Evolutionary conservation across 2,329 filamentous ascomycete species (phyloP).

Genomic region (Phoma herbarum): DNA sequence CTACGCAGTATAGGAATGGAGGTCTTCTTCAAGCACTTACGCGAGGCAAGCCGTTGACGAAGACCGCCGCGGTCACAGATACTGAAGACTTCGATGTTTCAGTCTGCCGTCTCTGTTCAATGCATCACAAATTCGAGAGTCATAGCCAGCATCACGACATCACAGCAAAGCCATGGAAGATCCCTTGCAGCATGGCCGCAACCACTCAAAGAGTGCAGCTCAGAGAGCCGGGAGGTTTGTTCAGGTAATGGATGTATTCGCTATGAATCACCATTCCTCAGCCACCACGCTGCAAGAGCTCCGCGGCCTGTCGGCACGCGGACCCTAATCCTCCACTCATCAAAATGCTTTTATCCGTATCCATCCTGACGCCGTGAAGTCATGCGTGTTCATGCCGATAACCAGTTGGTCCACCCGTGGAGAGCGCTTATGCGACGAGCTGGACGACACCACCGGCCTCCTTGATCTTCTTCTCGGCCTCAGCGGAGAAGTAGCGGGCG

Average conservation of each 20-base stretch:
- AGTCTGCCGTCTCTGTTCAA: background rate
- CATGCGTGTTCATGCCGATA: conserved; percentile 30
- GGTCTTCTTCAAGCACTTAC: conserved; percentile 9
- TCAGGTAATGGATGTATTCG: conserved; percentile 60
- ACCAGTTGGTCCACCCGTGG: conserved; percentile 9
- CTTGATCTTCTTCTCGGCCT: conserved; percentile 99
- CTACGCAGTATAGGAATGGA: background rate
- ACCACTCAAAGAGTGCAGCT: conserved; percentile 12
- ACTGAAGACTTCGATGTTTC: background rate
- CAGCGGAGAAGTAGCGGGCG: conserved; percentile 92
- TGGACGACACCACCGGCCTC: conserved; percentile 95
- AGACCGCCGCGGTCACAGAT: background rate
- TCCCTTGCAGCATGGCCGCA: conserved; percentile 5
- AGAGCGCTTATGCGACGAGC: conserved; percentile 79
- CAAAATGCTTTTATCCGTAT: conserved; percentile 36
- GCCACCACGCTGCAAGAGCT: conserved; percentile 61
- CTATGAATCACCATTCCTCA: conserved; percentile 59
- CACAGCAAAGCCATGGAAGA: background rate
- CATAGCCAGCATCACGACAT: conserved; percentile 6
- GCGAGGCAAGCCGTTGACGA: conserved; percentile 4
- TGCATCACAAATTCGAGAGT: background rate
- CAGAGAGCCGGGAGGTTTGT: conserved; percentile 51
- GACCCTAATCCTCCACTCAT: conserved; percentile 39
- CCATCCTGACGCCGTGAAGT: conserved; percentile 39
- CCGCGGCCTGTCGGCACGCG: conserved; percentile 34